Conservation (phyloP, 192 early-diverging fungal species). For the Rhizophagus clarus region DNA sequence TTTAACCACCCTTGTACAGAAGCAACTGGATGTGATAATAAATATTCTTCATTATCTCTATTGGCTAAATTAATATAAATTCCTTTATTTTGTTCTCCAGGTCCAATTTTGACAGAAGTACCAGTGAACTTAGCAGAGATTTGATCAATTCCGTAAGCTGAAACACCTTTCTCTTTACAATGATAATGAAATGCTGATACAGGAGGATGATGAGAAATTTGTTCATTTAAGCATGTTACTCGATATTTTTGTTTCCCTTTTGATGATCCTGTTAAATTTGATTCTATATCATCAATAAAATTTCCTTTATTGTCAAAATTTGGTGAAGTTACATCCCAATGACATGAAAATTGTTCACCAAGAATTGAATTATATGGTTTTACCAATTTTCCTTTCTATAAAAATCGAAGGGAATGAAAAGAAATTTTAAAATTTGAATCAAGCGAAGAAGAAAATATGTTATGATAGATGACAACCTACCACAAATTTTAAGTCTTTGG, state of each 20-base stretch:
- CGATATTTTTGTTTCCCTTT: slow-evolving; percentile 30
- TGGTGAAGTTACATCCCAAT: slow-evolving; percentile 48
- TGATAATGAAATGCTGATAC: slow-evolving; percentile 64
- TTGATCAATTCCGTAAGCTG: slow-evolving; percentile 70
- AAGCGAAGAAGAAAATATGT: background rate
- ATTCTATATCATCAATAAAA: slow-evolving; percentile 34
- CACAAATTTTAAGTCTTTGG: slow-evolving; percentile 67
- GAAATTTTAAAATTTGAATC: background rate
- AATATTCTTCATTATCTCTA: slow-evolving; percentile 67
- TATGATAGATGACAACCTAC: slow-evolving; percentile 27
- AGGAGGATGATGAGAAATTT: slow-evolving; percentile 64
- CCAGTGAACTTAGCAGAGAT: slow-evolving; percentile 75
- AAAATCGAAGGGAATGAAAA: background rate
- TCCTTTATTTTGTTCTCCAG: slow-evolving; percentile 66
- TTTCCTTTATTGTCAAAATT: slow-evolving; percentile 43
- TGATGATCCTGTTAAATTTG: slow-evolving; percentile 12
- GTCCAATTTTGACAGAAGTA: slow-evolving; percentile 67
- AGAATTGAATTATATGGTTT: slow-evolving; percentile 64
- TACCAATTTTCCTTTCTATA: slow-evolving; percentile 43
- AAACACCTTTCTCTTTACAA: slow-evolving; percentile 63
- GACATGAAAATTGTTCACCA: slow-evolving; percentile 60
- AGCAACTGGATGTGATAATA: slow-evolving; percentile 64
- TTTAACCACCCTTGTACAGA: slow-evolving; percentile 71
- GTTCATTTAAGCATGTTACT: slow-evolving; percentile 64
- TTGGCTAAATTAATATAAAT: slow-evolving; percentile 62